phyloP scores from a whole-genome alignment of 2,329 filamentous ascomycete species.

The Penicillium thymicola region DNA sequence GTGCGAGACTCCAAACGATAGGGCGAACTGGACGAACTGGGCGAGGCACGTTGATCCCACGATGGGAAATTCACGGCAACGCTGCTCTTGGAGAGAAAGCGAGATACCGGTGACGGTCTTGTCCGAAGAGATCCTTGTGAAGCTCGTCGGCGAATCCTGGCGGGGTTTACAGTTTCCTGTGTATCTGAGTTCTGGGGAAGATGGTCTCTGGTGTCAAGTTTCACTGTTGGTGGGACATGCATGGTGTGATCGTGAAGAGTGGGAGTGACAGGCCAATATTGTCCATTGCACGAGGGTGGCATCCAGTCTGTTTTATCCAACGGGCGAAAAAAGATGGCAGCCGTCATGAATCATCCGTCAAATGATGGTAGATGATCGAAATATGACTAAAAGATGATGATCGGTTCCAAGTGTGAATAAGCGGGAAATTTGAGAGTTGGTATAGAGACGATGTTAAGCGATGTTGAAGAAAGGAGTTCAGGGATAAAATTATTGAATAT shows the following conservation, averaged over 20 bases:
- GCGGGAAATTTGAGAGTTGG: constrained; percentile 6
- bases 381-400: not conserved
- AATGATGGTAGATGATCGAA: not conserved
- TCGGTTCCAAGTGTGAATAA: not conserved
- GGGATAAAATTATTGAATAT: constrained; percentile 10
- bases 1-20: constrained; percentile 26
- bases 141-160: constrained; percentile 35
- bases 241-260: constrained; percentile 29
- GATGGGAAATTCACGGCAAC: constrained; percentile 50
- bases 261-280: constrained; percentile 22
- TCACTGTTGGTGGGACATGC: constrained; percentile 25
- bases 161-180: constrained; percentile 15
- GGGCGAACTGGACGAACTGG: constrained; percentile 24
- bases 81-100: constrained; percentile 36
- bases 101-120: constrained; percentile 35
- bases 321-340: constrained; percentile 14
- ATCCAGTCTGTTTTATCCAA: constrained; percentile 28
- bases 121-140: constrained; percentile 37
- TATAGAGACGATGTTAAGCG: constrained; percentile 3
- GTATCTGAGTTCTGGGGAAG: constrained; percentile 21
- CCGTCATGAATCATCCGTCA: constrained; percentile 16
- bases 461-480: constrained; percentile 13
- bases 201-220: constrained; percentile 21
- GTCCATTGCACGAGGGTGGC: constrained; percentile 35
- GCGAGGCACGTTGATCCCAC: constrained; percentile 46